Evolutionary conservation across 2,329 filamentous ascomycete genomes (phyloP), one percentile per base, ranked within the genome.

Genomic region (Ophiostoma angusticollis): DNA sequence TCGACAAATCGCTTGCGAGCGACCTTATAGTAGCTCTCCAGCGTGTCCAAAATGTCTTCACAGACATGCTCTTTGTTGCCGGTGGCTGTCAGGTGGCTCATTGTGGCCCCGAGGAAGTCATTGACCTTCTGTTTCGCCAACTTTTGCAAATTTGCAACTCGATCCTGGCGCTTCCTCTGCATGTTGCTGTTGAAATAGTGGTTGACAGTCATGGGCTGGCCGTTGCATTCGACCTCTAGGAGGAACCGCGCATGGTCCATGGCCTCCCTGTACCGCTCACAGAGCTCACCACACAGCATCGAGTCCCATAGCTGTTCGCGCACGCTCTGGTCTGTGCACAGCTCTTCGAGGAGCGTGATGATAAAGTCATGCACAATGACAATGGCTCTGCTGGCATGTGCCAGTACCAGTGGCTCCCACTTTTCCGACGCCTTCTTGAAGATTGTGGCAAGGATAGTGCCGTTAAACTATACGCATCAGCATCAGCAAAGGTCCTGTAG

Each of bases 1-100:
- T 84, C 78, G 2, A 79, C 65, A 41, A 84, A 80, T 0, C 75
- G 67, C 49, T 71, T 70, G 11, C 61, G 62, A 0, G 74, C 63
- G 1, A 80, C 68, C 19, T 71, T 64, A 58, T 83, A 82, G 53
- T 78, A 83, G 2, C 67, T 62, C 21, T 62, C 53, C 0, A 83
- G 59, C 1, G 72, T 68, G 42, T 81, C 69, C 40, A 79, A 72
- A 5, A 82, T 67, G 9, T 75, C 64, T 24, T 69, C 59, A 33
- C 43, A 45, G 1, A 43, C 33, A 11, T 50, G 45, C 13, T 50
- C 39, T 2, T 28, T 37, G 33, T 51, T 52, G 13, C 28, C 31
- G 35, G 46, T 52, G 3, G n/a, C 16, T 3, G 28, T 16, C 6
- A 47, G 13, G 17, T 16, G 13, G 1, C 12, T 21, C 16, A 45